Evolutionary conservation across 2,329 filamentous ascomycete species (phyloP).

Genomic region (Sordariomycetes sp.): DNA sequence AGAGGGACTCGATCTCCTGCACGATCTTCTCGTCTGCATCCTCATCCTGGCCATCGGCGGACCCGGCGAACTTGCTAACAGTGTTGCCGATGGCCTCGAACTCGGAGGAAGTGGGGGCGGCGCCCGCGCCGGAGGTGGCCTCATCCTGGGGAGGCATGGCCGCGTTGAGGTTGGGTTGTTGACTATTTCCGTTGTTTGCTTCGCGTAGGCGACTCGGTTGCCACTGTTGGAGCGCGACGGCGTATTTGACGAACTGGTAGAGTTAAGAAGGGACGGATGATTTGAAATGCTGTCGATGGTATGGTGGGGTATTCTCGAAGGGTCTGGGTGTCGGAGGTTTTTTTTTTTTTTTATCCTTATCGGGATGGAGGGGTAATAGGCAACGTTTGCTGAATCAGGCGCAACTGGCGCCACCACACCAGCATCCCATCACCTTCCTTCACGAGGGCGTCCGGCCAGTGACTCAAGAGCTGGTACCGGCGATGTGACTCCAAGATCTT

Average conservation of each 20-base stretch:
- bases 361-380: slow-evolving; percentile 1
- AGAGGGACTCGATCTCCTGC: slow-evolving; percentile 66
- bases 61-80: slow-evolving; percentile 37
- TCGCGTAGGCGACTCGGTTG: not conserved
- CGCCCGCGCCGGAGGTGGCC: slow-evolving; percentile 20
- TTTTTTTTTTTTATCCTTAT: not conserved
- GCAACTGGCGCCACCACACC: not conserved
- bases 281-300: not conserved
- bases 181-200: not conserved
- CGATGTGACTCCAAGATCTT: not conserved
- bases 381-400: not conserved
- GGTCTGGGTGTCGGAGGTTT: not conserved
- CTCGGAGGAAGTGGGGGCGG: slow-evolving; percentile 39
- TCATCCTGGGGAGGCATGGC: slow-evolving; percentile 31
- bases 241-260: not conserved
- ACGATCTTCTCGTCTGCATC: slow-evolving; percentile 44
- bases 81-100: slow-evolving; percentile 55
- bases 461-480: not conserved
- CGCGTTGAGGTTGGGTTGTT: not conserved
- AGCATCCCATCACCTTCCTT: not conserved
- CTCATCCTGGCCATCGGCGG: slow-evolving; percentile 17
- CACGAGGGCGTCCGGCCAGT: not conserved
- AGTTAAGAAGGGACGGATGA: not conserved
- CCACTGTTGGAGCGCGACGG: not conserved
- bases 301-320: slow-evolving; percentile 2